Conservation (phyloP, 352 stramenopile genomes). For the Phytophthora multivora region DNA sequence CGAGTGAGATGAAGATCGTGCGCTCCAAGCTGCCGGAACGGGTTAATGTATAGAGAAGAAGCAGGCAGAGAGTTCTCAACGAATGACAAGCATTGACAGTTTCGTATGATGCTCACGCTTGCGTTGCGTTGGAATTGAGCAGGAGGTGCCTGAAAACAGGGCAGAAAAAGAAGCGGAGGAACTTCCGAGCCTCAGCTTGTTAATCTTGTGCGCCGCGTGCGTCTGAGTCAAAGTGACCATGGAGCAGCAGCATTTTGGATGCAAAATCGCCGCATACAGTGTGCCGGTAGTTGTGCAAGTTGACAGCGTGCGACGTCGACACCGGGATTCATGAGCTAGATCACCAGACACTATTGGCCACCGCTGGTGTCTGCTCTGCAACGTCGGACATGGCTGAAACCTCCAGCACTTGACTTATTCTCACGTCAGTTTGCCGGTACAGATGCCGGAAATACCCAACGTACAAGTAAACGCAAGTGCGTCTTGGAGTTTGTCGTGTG, state of each 20-base stretch:
- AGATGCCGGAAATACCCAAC: neutral
- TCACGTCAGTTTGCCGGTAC: too few relatives aligned
- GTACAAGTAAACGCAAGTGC: neutral
- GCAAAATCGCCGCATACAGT: neutral
- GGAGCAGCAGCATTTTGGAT: neutral
- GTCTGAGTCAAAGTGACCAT: neutral
- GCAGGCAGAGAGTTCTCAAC: neutral
- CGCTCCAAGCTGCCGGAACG: constrained; percentile 55
- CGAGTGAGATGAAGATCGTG: constrained; percentile 66
- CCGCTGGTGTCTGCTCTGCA: neutral
- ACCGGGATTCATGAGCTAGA: neutral
- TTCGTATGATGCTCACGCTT: constrained; percentile 10
- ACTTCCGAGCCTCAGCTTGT: too few relatives aligned
- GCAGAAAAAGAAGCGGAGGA: too few relatives aligned
- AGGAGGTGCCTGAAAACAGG: too few relatives aligned
- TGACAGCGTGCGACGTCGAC: neutral
- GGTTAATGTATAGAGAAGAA: constrained; percentile 50
- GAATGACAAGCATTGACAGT: constrained; percentile 7
- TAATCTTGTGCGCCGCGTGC: too few relatives aligned
- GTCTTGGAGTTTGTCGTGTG: neutral
- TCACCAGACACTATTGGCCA: neutral
- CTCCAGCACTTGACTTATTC: constrained; percentile 6
- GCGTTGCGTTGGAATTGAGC: constrained; percentile 19
- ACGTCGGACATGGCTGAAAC: constrained; percentile 20
- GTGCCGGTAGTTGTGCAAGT: too few relatives aligned